Percentiles rank a stretch among this genome's conserved stretches.
Conservation (phyloP, 108 stramenopile species). For the Tribonema minus region DNA sequence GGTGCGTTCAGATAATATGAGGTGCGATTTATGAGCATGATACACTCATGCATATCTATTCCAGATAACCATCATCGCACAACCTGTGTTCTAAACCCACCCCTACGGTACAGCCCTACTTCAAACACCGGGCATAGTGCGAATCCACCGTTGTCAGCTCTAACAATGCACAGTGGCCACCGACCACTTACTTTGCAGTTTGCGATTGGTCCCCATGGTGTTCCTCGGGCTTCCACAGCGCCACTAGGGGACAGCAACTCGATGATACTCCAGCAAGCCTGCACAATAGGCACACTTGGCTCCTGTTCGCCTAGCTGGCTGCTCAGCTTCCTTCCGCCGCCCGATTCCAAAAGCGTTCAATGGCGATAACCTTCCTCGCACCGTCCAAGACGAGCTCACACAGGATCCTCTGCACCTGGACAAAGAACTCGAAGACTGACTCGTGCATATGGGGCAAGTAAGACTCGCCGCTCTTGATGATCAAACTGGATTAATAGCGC, state of each 20-base stretch:
- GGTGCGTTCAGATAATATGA: too few relatives aligned
- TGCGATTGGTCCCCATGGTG: constrained; percentile 51
- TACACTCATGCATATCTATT: background rate
- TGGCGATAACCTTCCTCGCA: too few relatives aligned
- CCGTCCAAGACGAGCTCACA: too few relatives aligned
- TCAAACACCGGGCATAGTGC: background rate
- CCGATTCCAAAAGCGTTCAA: too few relatives aligned
- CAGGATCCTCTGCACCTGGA: too few relatives aligned
- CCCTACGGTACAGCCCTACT: background rate
- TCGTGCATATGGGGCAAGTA: too few relatives aligned
- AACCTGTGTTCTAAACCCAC: background rate
- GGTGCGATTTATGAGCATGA: background rate
- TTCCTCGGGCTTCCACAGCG: constrained; percentile 4
- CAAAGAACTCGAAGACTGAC: too few relatives aligned
- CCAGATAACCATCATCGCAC: background rate
- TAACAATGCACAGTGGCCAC: too few relatives aligned
- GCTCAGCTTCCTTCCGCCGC: too few relatives aligned
- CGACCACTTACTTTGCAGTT: constrained; percentile 53
- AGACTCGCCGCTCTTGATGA: too few relatives aligned
- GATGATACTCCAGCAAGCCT: background rate
- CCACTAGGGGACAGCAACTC: background rate
- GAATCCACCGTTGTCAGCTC: background rate
- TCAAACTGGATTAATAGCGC: too few relatives aligned
- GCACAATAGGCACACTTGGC: background rate
- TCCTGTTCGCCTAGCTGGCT: background rate